Conservation (phyloP, 495 filamentous ascomycete genomes). For the Talaromyces thailandensis region DNA sequence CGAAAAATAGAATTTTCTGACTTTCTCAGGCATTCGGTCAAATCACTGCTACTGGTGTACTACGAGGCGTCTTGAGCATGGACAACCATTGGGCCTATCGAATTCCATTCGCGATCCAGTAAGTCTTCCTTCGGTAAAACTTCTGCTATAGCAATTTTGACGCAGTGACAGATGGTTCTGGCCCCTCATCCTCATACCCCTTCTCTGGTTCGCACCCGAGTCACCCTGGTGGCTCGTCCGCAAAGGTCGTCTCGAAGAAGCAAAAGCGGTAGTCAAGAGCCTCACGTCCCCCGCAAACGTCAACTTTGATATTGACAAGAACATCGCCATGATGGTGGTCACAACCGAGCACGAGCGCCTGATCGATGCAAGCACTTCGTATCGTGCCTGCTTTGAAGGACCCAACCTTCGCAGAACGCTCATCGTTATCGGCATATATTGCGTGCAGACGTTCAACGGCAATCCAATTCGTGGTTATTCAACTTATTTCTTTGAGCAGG, state of each 20-base stretch:
- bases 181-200: constrained; percentile 15
- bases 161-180: background rate
- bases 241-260: constrained; percentile 2
- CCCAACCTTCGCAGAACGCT: constrained; percentile 33
- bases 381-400: constrained; percentile 21
- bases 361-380: background rate
- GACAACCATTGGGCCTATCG: constrained; percentile 22
- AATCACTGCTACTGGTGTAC: constrained; percentile 22
- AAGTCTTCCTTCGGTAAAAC: too few relatives aligned
- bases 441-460: constrained; percentile 31
- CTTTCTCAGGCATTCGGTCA: constrained; percentile 16
- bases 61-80: constrained; percentile 23
- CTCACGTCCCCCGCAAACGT: background rate
- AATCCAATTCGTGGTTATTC: constrained; percentile 36
- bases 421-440: constrained; percentile 34
- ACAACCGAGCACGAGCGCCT: background rate
- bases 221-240: constrained; percentile 39
- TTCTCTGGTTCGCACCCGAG: constrained; percentile 32
- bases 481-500: constrained; percentile 57
- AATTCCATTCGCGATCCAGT: constrained; percentile 23
- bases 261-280: background rate
- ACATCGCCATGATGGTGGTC: background rate
- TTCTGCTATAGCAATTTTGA: too few relatives aligned
- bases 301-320: constrained; percentile 2
- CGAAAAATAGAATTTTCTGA: too few relatives aligned